Base-by-base conservation (phyloP, 352 stramenopile species). In the Phytopythium vexans region DNA sequence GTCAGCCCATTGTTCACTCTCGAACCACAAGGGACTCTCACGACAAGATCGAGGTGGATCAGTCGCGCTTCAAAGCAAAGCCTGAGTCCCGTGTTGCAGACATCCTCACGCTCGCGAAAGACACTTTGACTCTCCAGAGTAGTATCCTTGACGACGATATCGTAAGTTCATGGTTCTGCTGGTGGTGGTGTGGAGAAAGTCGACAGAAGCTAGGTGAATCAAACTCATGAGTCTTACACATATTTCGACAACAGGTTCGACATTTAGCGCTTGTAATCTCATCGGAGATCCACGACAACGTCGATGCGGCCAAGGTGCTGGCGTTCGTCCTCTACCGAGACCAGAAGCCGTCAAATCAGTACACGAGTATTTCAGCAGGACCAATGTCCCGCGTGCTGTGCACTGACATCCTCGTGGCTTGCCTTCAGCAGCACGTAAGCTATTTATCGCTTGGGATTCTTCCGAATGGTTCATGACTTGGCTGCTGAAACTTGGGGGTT, bases 321-420 rank as follows among this genome's bases (percentile, higher is more conserved):
- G 72, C 70, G 0, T 81, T 84, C 46, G 63, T 84, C 16, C 43
- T 84, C 0, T 84, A 80, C 57, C 66, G 73, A 6, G 73, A 84
- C 35, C 70, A 80, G 45, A 71, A 72, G 33, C 49, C 67, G 39
- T 70, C 67, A 10, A 80, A 84, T 52, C 52, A 58, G 7, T 66
- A 68, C 8, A 54, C 70, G 9, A 78, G 70, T 37, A 76, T 81
- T 27, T 67, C 73, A 4, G 71, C 61, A 10, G 67, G 67, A 8
- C 52, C 39, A 2, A 62, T 76, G 33, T 57, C 71, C 2, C 68
- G 56, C 32, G 52, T 55, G 4, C 77, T 84, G 36, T 78, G 74
- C 47, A 66, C 62, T 0, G 70, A 84, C 39, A 46, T 80, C 11
- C 57, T 80, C 39, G 70, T 77, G 42, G 60, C 70, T 8, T 75